These are phyloP conservation scores for Coelastrella sp. DNA, from an alignment of 139 green algal species.

Conservation along the genomic window DNA sequence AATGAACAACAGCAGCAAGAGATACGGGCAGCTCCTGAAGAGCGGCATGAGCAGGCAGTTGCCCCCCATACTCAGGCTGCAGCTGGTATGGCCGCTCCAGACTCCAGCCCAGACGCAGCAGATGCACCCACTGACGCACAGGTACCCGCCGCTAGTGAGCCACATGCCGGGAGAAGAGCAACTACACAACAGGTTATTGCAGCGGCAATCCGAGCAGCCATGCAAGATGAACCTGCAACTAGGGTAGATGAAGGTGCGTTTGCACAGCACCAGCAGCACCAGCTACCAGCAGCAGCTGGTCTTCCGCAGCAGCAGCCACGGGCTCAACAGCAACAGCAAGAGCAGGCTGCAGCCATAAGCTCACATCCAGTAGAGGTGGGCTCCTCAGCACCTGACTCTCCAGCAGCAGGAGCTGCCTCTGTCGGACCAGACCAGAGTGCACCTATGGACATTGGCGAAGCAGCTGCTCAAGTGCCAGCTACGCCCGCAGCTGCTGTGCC, in stretches of 20 bases:
- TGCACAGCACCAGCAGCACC: slow-evolving; percentile 3
- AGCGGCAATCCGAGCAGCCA: slow-evolving; percentile 21
- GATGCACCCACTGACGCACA: slow-evolving; percentile 1
- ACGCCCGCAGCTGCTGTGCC: background rate
- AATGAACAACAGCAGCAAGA: slow-evolving; percentile 29
- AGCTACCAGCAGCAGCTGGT: slow-evolving; percentile 28
- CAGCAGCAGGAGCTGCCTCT: background rate
- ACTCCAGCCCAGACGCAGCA: background rate
- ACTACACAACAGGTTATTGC: slow-evolving; percentile 11
- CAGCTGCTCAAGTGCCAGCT: background rate
- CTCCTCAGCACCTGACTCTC: background rate
- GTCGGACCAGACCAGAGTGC: background rate
- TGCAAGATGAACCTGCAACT: background rate
- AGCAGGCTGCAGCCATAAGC: slow-evolving; percentile 26
- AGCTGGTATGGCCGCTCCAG: slow-evolving; percentile 11
- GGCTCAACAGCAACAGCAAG: slow-evolving; percentile 22
- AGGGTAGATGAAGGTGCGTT: background rate
- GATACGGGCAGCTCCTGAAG: background rate
- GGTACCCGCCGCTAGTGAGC: background rate
- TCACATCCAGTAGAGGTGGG: slow-evolving; percentile 35
- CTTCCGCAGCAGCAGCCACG: slow-evolving; percentile 35
- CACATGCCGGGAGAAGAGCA: background rate
- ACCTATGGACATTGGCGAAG: slow-evolving; percentile 16
- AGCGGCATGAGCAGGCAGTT: background rate
- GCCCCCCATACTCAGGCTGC: slow-evolving; percentile 8